Evolutionary conservation across 495 filamentous ascomycete species (phyloP), one percentile per base, ranked within the genome.

Genomic region (Penicillium desertorum): DNA sequence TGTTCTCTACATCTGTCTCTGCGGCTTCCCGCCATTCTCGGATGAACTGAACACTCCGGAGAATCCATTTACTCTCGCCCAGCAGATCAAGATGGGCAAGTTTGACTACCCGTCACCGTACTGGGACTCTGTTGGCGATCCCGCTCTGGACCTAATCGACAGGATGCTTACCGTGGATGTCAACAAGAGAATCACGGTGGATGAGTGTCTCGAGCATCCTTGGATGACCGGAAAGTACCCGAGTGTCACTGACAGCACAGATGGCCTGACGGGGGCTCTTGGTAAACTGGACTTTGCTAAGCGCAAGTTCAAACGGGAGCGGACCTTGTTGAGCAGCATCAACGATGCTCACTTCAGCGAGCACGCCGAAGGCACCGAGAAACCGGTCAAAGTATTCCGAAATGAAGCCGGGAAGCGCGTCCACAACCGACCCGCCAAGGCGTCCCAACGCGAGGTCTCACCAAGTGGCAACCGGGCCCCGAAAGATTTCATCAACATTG

Each of bases 1-100:
- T 10, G 95, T 98, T n/a, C 83, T 99, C 20, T 99, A 99, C 72
- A 98, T 99, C 62, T 98, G 92, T 67, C 84, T 99, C 14, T 99
- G 95, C 68, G 95, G 95, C 4, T 99, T 98, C 63, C 94, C 95
- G 4, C 95, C 95, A 0, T 99, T 99, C 75, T 92, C 88, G 3
- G 95, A 98, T 60, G 95, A 99, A 71, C 84, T 98, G 1, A 88
- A 82, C 63, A 88, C 84, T 5, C 55, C 70, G 5, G 84, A 90
- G 42, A 88, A 92, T 59, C 95, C 93, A 10, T 96, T 90, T 61
- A 92, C 81, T 0, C 80, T 99, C 16, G 87, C 89, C 0, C 90
- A 99, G 60, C 85, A 98, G 74, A 99, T 99, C 72, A 89, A 88
- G 67, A 80, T 83, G 67, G 95, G 88, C 6, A 82, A 82, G 44